Base-by-base conservation (phyloP, 2,329 filamentous ascomycete species). In the Beauveria sp. region DNA sequence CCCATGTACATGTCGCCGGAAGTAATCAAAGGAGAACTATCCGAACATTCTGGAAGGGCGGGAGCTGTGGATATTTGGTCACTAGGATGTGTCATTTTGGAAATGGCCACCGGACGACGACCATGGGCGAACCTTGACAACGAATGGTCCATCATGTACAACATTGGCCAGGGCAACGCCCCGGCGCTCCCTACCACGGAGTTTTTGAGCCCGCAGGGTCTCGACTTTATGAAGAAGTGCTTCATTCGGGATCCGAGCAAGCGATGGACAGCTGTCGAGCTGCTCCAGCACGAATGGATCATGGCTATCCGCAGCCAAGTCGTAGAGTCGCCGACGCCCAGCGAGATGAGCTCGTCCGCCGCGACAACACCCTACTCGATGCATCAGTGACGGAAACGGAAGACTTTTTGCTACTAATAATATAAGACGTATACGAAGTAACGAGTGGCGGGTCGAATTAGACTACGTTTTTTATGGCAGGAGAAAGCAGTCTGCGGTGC, bases 1-100 rank as follows among this genome's bases (percentile, higher is more conserved):
- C 94, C 94, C 3, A 99, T 99, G 94, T 99, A 99, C 80, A 99
- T 99, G 94, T 97, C 94, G 7, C 94, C 94, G 5, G 94, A 99
- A 78, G 91, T 97, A 46, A 97, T 99, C 78, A 96, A 92, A 70
- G 94, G 94, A 61, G 88, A 92, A 66, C 87, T 86, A 71, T 79
- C 86, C 12, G 88, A 92, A 66, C 87, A 86, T 71, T 79, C 86
- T 14, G 89, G 90, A 59, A 88, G 90, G 66, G 88, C 92, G 62
- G 93, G 92, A 44, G 88, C 92, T 3, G 91, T 96, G 50, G 93
- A 99, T 71, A 87, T 97, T 64, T 99, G 93, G 93, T 97, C 92
- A 3, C 82, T 99, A 3, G 93, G 94, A 59, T 99, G 94, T 71
- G 94, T 99, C 43, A 91, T 99, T 66, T 84, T 97, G 47, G 94